Percentiles rank a stretch among this genome's conserved stretches.
Conservation (phyloP, 495 filamentous ascomycete species). For the Penicillium antarcticum region DNA sequence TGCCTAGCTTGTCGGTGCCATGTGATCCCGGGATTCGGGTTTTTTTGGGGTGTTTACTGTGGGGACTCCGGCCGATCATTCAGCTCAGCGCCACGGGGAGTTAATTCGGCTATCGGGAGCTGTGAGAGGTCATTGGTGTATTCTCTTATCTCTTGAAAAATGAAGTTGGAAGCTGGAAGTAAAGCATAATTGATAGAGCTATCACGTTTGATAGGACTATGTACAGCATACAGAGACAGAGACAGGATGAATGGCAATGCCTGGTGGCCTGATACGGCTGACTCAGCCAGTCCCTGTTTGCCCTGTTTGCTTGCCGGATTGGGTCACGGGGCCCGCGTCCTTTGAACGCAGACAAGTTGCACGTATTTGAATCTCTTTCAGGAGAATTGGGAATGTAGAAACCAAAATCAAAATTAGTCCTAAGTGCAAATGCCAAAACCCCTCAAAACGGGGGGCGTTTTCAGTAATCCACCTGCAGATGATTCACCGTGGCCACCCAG, state of each 20-base stretch:
- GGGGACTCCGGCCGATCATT: constrained; percentile 5
- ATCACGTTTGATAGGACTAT: too few relatives aligned
- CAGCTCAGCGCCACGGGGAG: background rate
- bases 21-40: background rate
- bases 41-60: constrained; percentile 2
- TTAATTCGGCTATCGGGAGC: constrained; percentile 1
- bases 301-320: constrained; percentile 8
- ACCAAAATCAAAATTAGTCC: background rate
- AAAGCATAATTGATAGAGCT: too few relatives aligned
- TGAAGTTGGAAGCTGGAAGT: too few relatives aligned
- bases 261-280: too few relatives aligned
- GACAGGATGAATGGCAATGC: too few relatives aligned
- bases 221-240: too few relatives aligned
- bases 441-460: background rate
- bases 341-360: background rate
- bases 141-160: too few relatives aligned
- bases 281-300: constrained; percentile 8
- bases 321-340: background rate
- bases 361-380: background rate
- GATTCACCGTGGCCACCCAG: constrained; percentile 13
- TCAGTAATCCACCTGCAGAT: constrained; percentile 5
- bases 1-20: background rate
- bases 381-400: background rate
- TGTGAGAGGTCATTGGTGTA: background rate
- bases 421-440: background rate